phyloP scores from a whole-genome alignment of 108 stramenopile species.

The Aurantiochytrium sp. region DNA sequence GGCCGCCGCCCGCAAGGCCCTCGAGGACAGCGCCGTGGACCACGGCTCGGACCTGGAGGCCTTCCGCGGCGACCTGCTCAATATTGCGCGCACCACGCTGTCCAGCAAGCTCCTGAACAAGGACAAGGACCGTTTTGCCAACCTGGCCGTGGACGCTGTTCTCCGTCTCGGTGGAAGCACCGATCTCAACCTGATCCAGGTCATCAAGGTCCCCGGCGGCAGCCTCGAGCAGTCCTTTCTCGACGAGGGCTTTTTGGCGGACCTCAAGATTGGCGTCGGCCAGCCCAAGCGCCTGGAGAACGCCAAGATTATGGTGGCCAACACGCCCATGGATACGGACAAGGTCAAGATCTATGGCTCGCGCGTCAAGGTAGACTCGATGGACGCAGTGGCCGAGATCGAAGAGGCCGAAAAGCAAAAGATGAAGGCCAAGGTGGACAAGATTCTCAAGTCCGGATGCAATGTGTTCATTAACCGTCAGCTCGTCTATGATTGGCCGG shows the following conservation, averaged over 20 bases:
- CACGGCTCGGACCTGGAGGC: constrained; percentile 47
- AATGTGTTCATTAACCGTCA: constrained; percentile 99
- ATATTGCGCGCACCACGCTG: constrained; percentile 93
- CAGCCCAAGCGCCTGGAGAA: constrained; percentile 89
- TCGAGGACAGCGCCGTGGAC: constrained; percentile 58
- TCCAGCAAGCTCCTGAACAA: constrained; percentile 86
- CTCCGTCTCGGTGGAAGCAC: constrained; percentile 79
- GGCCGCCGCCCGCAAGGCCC: constrained; percentile 67
- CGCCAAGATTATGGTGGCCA: constrained; percentile 93
- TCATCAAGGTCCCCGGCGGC: constrained; percentile 92
- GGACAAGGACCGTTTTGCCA: constrained; percentile 94
- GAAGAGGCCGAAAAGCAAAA: constrained; percentile 96
- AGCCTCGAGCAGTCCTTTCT: constrained; percentile 84
- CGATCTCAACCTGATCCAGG: constrained; percentile 92
- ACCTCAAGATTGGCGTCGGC: constrained; percentile 91
- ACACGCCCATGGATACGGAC: constrained; percentile 99
- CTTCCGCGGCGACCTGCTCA: constrained; percentile 76
- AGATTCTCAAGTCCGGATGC: constrained; percentile 90
- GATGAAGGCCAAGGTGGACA: constrained; percentile 92
- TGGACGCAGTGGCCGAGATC: constrained; percentile 96
- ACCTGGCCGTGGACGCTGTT: constrained; percentile 91
- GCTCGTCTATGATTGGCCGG: constrained; percentile 98
- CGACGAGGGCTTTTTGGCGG: constrained; percentile 92
- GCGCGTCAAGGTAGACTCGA: constrained; percentile 83
- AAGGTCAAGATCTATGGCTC: constrained; percentile 99